Evolutionary conservation across 306 rosid genomes (phyloP).

Genomic region (Chamaecrista fasciculata): DNA sequence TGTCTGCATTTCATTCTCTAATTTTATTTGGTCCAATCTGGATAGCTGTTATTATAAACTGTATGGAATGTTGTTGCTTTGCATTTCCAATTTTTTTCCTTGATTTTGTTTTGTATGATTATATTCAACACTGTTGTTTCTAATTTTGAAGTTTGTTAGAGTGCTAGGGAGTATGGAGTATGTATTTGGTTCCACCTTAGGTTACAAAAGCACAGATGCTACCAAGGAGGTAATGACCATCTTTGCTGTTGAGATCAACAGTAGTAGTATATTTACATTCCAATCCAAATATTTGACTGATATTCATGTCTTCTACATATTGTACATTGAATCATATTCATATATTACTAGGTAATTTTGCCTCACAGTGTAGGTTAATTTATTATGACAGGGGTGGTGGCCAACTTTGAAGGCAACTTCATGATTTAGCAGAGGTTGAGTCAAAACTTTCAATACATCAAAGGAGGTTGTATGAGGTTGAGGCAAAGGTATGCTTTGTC

Average conservation of each 20-base stretch:
- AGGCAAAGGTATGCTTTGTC: conserved; percentile 67
- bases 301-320: conserved; percentile 10
- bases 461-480: conserved; percentile 61
- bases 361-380: conserved; percentile 14
- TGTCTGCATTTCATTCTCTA: conserved; percentile 1
- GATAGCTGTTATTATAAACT: neutral
- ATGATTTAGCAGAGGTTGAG: conserved; percentile 76
- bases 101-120: no score
- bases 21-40: conserved; percentile 10
- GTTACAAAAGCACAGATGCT: conserved; percentile 76
- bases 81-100: neutral
- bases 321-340: conserved; percentile 3
- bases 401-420: conserved; percentile 76
- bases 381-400: conserved; percentile 73
- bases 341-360: conserved; percentile 25
- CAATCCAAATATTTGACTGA: conserved; percentile 11
- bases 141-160: conserved; percentile 41
- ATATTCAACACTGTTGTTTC: conserved; percentile 12
- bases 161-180: conserved; percentile 92
- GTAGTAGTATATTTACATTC: conserved; percentile 12
- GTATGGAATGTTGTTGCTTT: neutral
- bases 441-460: conserved; percentile 62
- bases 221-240: conserved; percentile 80
- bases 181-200: conserved; percentile 90
- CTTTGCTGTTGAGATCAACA: conserved; percentile 15